These are phyloP conservation scores for Geotrichum australiense DNA, from an alignment of 1,139 yeast species.

Conservation along the genomic window DNA sequence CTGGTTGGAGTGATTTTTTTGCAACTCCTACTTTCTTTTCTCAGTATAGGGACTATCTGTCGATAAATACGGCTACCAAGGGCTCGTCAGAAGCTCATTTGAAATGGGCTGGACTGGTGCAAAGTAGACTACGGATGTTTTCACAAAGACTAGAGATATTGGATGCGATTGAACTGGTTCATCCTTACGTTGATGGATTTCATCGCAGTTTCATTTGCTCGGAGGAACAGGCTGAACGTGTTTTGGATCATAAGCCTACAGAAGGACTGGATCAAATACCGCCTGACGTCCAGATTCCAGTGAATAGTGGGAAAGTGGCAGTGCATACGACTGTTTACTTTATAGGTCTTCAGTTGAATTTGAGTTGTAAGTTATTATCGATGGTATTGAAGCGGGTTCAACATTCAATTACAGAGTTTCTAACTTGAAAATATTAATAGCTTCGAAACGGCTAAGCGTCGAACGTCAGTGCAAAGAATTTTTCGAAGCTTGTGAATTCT, in stretches of 20 bases:
- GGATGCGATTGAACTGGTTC: slow-evolving; percentile 72
- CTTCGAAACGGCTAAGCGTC: slow-evolving; percentile 58
- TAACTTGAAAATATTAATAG: not conserved
- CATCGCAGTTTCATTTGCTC: slow-evolving; percentile 48
- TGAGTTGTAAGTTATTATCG: slow-evolving; percentile 38
- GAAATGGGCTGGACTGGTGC: slow-evolving; percentile 89
- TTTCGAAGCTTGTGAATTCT: slow-evolving; percentile 66
- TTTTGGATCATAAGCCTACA: slow-evolving; percentile 40
- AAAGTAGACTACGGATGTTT: slow-evolving; percentile 70
- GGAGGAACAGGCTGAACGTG: slow-evolving; percentile 45
- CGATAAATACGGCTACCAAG: slow-evolving; percentile 69
- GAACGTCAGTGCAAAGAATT: slow-evolving; percentile 91
- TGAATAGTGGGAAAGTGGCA: slow-evolving; percentile 27
- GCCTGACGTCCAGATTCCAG: slow-evolving; percentile 26
- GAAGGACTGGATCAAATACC: slow-evolving; percentile 14
- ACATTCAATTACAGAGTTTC: not conserved
- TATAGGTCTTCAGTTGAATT: slow-evolving; percentile 66
- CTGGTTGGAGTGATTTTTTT: slow-evolving; percentile 68
- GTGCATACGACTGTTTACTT: slow-evolving; percentile 68
- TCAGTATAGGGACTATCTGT: slow-evolving; percentile 76
- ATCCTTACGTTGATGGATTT: slow-evolving; percentile 79
- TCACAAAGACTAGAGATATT: slow-evolving; percentile 74
- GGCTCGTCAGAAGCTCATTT: slow-evolving; percentile 71
- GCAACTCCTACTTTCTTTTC: slow-evolving; percentile 72
- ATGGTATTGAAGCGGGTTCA: no score